phyloP scores from a whole-genome alignment of 2,329 filamentous ascomycete species.

The Pseudocercospora crystallina region DNA sequence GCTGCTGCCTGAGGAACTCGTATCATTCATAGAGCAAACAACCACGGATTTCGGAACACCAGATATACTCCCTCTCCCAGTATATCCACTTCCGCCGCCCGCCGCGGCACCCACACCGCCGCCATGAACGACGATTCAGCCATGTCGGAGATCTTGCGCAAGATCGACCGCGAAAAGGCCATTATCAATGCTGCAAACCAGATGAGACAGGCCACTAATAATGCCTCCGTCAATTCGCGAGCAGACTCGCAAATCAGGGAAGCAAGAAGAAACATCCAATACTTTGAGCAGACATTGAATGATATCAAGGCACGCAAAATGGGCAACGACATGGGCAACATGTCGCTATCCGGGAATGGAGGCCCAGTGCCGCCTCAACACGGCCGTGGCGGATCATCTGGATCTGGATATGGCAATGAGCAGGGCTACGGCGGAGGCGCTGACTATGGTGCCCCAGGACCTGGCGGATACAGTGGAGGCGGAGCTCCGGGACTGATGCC shows the following conservation, averaged over 20 bases:
- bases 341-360: slow-evolving; percentile 59
- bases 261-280: slow-evolving; percentile 87
- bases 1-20: slow-evolving; percentile 10
- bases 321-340: slow-evolving; percentile 64
- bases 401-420: slow-evolving; percentile 54
- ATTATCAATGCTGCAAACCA: slow-evolving; percentile 91
- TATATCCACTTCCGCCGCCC: slow-evolving; percentile 10
- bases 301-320: slow-evolving; percentile 83
- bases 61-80: too few relatives aligned
- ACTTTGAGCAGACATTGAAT: slow-evolving; percentile 87
- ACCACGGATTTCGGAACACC: too few relatives aligned
- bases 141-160: slow-evolving; percentile 81
- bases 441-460: slow-evolving; percentile 61
- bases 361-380: slow-evolving; percentile 37
- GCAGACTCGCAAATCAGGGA: slow-evolving; percentile 94
- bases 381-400: slow-evolving; percentile 34
- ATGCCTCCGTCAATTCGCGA: slow-evolving; percentile 83
- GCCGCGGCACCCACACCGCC: slow-evolving; percentile 30
- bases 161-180: slow-evolving; percentile 96
- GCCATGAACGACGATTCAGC: slow-evolving; percentile 63
- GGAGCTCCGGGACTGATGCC: slow-evolving; percentile 75
- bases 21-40: too few relatives aligned
- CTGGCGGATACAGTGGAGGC: slow-evolving; percentile 58
- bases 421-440: slow-evolving; percentile 52
- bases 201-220: slow-evolving; percentile 95